Conservation (phyloP, 495 filamentous ascomycete genomes). For the Penicillium waksmanii region DNA sequence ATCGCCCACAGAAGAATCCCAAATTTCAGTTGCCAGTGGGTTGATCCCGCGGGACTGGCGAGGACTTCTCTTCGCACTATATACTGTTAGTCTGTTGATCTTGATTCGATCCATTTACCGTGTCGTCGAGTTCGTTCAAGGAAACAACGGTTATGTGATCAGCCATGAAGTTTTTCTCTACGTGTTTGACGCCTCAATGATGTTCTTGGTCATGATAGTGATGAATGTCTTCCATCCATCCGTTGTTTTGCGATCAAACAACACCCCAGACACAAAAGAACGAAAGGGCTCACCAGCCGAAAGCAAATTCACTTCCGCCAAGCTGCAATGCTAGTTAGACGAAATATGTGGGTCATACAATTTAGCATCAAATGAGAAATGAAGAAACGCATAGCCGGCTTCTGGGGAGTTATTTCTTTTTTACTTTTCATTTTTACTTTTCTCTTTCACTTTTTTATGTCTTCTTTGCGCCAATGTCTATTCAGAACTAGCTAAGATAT, state of each 20-base stretch:
- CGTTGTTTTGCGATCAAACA: background rate
- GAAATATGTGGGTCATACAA: background rate
- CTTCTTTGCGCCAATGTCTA: background rate
- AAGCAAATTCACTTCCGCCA: background rate
- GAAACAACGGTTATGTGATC: slow-evolving; percentile 52
- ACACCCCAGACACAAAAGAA: background rate
- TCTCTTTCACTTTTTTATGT: background rate
- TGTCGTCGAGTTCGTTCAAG: slow-evolving; percentile 62
- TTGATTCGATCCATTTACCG: slow-evolving; percentile 65
- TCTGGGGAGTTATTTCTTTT: background rate
- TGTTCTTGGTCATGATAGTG: slow-evolving; percentile 54
- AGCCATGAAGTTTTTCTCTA: slow-evolving; percentile 62
- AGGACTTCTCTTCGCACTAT: slow-evolving; percentile 52
- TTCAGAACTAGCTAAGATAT: no score
- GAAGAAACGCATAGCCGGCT: background rate
- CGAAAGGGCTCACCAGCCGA: background rate
- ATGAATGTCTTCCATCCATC: slow-evolving; percentile 44
- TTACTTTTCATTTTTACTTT: background rate
- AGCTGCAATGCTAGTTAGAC: background rate
- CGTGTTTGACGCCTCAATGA: slow-evolving; percentile 62
- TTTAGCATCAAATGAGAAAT: background rate
- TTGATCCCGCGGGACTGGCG: slow-evolving; percentile 20
- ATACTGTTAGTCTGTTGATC: slow-evolving; percentile 55
- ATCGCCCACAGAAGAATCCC: slow-evolving; percentile 25
- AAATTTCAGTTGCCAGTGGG: background rate